Percentiles rank a stretch among this genome's conserved stretches.
Evolutionary conservation across 2,329 filamentous ascomycete species (phyloP).

Genomic region (Botrytis cinerea): DNA sequence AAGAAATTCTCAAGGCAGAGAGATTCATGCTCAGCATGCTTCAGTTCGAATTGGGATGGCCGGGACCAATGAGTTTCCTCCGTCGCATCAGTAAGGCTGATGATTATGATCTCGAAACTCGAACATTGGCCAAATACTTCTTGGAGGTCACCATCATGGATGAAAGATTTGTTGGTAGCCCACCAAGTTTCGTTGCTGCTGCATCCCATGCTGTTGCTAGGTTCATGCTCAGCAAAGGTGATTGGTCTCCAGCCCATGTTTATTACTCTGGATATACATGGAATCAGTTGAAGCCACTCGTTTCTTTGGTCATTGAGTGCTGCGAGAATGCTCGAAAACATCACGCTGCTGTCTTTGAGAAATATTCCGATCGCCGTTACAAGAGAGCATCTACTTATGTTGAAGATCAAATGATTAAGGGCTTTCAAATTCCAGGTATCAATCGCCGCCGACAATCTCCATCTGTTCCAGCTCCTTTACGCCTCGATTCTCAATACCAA

Average conservation of each 20-base stretch:
- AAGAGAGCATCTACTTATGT: conserved; percentile 83
- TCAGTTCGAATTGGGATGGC: conserved; percentile 93
- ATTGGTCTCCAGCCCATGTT: conserved; percentile 83
- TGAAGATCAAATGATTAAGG: conserved; percentile 67
- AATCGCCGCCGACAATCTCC: conserved; percentile 18
- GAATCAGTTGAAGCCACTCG: conserved; percentile 74
- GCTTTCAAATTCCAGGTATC: conserved; percentile 50
- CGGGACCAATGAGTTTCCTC: conserved; percentile 98
- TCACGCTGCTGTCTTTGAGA: conserved; percentile 85
- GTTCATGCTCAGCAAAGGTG: conserved; percentile 84
- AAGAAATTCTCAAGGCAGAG: conserved; percentile 96
- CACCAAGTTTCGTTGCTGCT: conserved; percentile 86
- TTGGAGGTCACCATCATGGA: conserved; percentile 97
- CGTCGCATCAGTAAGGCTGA: conserved; percentile 97
- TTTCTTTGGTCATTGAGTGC: conserved; percentile 81
- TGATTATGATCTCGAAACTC: conserved; percentile 93
- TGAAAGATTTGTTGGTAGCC: conserved; percentile 89
- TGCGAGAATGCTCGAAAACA: conserved; percentile 80
- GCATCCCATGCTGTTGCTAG: conserved; percentile 91
- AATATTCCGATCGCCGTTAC: conserved; percentile 86
- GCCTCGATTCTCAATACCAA: conserved; percentile 9
- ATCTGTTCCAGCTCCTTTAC: conserved; percentile 14
- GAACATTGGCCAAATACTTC: conserved; percentile 96
- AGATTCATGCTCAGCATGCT: conserved; percentile 98
- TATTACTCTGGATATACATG: conserved; percentile 95